phyloP scores from a whole-genome alignment of 371 early-diverging fungal genomes.

The Phascolomyces articulosus region DNA sequence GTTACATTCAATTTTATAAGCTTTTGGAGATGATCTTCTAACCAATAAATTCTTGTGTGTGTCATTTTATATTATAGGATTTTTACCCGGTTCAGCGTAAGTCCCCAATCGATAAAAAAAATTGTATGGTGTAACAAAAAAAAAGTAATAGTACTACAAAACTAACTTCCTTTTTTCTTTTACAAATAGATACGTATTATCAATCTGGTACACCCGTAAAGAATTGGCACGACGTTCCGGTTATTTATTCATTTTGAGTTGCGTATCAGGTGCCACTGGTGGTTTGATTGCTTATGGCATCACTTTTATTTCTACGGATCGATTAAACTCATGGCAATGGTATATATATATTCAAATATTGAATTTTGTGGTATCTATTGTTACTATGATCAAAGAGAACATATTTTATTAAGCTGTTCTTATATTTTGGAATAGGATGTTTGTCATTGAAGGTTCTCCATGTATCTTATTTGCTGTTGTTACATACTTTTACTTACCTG shows the following conservation, averaged over 20 bases:
- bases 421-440: no score
- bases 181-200: conserved; percentile 17
- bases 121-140: no score
- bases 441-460: conserved; percentile 53
- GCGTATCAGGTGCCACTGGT: conserved; percentile 43
- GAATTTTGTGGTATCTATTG: no score
- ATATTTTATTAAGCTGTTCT: no score
- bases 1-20: no score
- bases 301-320: conserved; percentile 22
- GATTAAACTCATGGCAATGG: conserved; percentile 41
- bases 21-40: no score
- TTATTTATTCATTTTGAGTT: conserved; percentile 38
- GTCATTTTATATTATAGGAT: conserved; percentile 4
- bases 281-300: conserved; percentile 40
- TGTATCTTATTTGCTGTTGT: conserved; percentile 39
- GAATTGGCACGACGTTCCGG: conserved; percentile 41
- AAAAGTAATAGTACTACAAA: no score
- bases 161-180: neutral
- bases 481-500: conserved; percentile 49
- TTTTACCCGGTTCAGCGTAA: conserved; percentile 29
- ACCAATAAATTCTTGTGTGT: neutral
- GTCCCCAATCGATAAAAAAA: neutral
- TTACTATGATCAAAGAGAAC: neutral
- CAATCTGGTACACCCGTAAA: conserved; percentile 43
- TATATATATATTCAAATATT: conserved; percentile 14